Evolutionary conservation across 768 basidiomycete genomes (phyloP).

Genomic region (Leucocoprinus birnbaumii): DNA sequence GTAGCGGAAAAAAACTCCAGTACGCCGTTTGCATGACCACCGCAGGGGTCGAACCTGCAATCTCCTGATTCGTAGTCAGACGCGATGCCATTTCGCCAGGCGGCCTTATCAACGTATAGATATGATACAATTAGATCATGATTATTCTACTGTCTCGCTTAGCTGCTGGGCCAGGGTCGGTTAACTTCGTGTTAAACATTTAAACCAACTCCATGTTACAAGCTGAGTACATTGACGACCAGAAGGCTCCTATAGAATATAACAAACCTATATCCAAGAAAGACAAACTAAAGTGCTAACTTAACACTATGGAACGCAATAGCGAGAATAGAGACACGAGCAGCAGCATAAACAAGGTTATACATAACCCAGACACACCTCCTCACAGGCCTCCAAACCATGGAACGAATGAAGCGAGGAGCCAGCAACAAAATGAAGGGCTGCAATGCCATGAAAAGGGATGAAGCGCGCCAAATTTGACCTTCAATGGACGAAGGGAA

Average conservation of each 20-base stretch:
- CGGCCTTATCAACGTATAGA: too few species aligned
- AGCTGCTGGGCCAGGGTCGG: too few species aligned
- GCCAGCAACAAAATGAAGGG: background rate
- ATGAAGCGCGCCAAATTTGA: background rate
- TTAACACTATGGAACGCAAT: background rate
- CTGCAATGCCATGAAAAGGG: background rate
- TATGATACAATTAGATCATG: too few species aligned
- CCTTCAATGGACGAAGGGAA: background rate
- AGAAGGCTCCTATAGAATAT: too few species aligned
- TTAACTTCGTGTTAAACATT: too few species aligned
- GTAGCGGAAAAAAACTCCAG: too few species aligned
- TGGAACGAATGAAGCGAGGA: background rate
- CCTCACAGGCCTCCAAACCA: background rate
- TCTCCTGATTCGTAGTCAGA: constrained; percentile 95
- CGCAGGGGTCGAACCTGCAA: constrained; percentile 92
- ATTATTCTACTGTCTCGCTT: too few species aligned
- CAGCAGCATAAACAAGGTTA: background rate
- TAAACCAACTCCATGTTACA: too few species aligned
- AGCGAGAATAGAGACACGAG: background rate
- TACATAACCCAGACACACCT: background rate
- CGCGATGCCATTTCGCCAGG: constrained; percentile 94
- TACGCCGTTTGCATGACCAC: too few species aligned
- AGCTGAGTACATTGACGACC: too few species aligned
- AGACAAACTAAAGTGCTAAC: background rate
- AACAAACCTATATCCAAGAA: too few species aligned